A percentile compares a stretch with the other conserved stretches of the same genome.
Evolutionary conservation across 768 basidiomycete genomes (phyloP).

Genomic region (Calocera viscosa): DNA sequence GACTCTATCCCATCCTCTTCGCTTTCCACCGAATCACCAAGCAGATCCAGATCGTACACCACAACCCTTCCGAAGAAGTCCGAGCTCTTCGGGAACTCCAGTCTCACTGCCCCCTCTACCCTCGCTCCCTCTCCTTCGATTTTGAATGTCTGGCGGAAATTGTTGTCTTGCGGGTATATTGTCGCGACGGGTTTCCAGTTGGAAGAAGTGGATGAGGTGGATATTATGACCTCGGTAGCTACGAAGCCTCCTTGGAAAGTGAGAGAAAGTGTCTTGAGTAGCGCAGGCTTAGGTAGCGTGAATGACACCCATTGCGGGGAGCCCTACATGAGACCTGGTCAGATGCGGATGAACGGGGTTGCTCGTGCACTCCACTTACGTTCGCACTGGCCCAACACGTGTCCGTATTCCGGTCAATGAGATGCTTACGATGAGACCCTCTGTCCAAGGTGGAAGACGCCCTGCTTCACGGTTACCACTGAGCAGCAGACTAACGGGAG

Average conservation of each 20-base stretch:
- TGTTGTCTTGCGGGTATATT: constrained; percentile 70
- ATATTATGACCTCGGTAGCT: constrained; percentile 34
- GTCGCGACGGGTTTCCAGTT: constrained; percentile 42
- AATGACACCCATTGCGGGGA: constrained; percentile 65
- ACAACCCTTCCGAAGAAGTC: constrained; percentile 77
- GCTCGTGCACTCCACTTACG: neutral
- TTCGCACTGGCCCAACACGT: constrained; percentile 4
- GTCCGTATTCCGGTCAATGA: neutral
- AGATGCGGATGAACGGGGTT: neutral
- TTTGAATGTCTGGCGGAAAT: constrained; percentile 56
- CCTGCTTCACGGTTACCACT: neutral
- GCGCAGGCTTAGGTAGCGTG: constrained; percentile 41
- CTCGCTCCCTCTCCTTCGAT: constrained; percentile 22
- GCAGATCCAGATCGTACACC: constrained; percentile 46
- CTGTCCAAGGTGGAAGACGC: neutral
- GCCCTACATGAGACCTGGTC: constrained; percentile 38
- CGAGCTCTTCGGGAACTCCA: constrained; percentile 69
- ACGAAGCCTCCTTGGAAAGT: constrained; percentile 85
- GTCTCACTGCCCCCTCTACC: constrained; percentile 25
- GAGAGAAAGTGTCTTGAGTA: constrained; percentile 43
- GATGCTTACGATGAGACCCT: neutral
- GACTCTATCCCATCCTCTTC: neutral
- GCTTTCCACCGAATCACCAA: constrained; percentile 1
- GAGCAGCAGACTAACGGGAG: neutral
- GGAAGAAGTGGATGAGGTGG: constrained; percentile 19